Base-by-base conservation (phyloP, 768 basidiomycete genomes). In the Lanmaoa rubissima region DNA sequence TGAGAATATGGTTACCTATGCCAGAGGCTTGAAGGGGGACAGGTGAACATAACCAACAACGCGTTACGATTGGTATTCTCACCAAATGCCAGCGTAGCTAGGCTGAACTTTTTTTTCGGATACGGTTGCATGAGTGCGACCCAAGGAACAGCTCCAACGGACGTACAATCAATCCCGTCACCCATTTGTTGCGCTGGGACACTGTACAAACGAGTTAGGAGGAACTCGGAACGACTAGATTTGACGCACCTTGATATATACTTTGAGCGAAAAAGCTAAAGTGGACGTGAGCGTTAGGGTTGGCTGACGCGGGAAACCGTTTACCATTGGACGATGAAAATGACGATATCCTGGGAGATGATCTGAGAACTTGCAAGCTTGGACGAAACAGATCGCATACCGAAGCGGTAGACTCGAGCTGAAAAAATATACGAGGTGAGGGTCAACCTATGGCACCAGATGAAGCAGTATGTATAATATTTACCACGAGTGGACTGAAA, bases 311-410 rank as follows among this genome's bases (percentile, higher is more conserved):
- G 41, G 12, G 26, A 38, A 26, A 17, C 4, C 17, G 5, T 21
- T 31, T 32, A 63, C 61, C 56, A 63, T 45, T 63, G 61, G 17
- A 62, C 57, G 48, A 54, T 32, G 16, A 63, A 49, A 34, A 63
- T 53, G 26, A 50, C 43, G 8, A 59, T 5, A 12, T 48, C 42
- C 61, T 62, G 31, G 4, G 34, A 28, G 38, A 2, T 7, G 10
- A 16, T 54, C 32, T 14, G 6, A 62, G 11, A 38, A 12, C 5
- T 7, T 28, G 17, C 14, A 4, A 21, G 12, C 16, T 49, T 13
- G 9, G 3, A 14, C 26, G 13, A 49, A 9, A 38, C 2, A 34
- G 7, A 55, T 12, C 16, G 49, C 61, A 21, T 54, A 63, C 61
- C 16, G 61, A 51, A 21, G 57, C 55, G 3, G 56, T 63, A 19